Evolutionary conservation across 768 basidiomycete genomes (phyloP).

Genomic region (Tulasnella sp.): DNA sequence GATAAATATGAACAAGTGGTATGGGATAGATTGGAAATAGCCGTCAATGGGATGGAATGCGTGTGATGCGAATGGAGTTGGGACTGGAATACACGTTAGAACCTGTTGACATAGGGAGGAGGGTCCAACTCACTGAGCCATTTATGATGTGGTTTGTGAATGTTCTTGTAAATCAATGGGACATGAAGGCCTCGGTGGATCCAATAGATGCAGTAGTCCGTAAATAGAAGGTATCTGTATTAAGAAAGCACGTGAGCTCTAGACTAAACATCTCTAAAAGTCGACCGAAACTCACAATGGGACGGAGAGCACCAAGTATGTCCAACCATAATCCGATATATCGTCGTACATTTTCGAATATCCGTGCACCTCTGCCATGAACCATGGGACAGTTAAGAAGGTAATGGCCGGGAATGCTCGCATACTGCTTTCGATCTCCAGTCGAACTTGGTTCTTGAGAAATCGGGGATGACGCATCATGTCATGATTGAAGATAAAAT

Average conservation of each 20-base stretch:
- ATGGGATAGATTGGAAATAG: conserved; percentile 85
- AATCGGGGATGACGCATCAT: conserved; percentile 95
- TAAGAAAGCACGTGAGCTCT: conserved; percentile 16
- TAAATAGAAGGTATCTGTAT: conserved; percentile 64
- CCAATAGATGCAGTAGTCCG: conserved; percentile 94
- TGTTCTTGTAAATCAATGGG: conserved; percentile 70
- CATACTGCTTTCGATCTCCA: conserved; percentile 64
- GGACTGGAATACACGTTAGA: conserved; percentile 40
- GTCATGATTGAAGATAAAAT: conserved; percentile 80
- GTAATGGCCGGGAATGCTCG: conserved; percentile 73
- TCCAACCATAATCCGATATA: conserved; percentile 65
- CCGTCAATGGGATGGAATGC: conserved; percentile 97
- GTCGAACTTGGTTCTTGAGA: conserved; percentile 61
- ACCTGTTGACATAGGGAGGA: background rate
- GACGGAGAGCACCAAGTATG: conserved; percentile 53
- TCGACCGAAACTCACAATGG: conserved; percentile 40
- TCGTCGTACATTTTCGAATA: conserved; percentile 67
- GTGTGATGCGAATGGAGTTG: conserved; percentile 93
- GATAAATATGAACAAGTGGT: conserved; percentile 80
- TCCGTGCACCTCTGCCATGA: conserved; percentile 82
- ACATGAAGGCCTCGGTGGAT: conserved; percentile 83
- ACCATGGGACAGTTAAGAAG: conserved; percentile 82
- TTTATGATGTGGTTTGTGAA: conserved; percentile 98
- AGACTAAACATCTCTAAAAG: background rate
- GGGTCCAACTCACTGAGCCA: conserved; percentile 68